Evolutionary conservation across 805 yeast species (phyloP), one percentile per base, ranked within the genome.

Genomic region (Zygosaccharomyces rouxii): DNA sequence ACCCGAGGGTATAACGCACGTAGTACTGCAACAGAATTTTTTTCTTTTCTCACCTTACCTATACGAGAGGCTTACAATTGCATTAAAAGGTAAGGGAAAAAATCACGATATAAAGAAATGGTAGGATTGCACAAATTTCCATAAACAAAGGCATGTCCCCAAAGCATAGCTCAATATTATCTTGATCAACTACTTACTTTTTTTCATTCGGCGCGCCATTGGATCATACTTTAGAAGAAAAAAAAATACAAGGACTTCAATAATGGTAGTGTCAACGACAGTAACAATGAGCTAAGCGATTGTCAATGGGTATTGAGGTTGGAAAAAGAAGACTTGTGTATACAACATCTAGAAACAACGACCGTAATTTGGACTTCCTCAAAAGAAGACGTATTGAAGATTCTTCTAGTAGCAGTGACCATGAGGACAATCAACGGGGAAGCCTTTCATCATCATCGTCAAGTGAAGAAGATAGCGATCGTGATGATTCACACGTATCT

Each of bases 271-370:
- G 11, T 3, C 37, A 33, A 33, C 14, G 10, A 7, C 11, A 6
- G 11, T 11, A 14, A 16, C 19, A 10, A 33, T 33, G 37, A 16
- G 21, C 19, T 16, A 33, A 18, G 19, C 11, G 11, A 14, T 5
- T 33, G 21, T 26, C 21, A 29, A 41, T 41, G 44, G 44, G 44
- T 16, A 22, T 25, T 7, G 18, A 13, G 11, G 33, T 29, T 13
- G 44, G 44, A 33, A 38, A 45, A 38, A 42, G 46, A 33, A 46
- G 42, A 39, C 25, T 49, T 25, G 52, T 49, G 19, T 49, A 49
- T 42, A 35, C 44, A 16, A 49, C 49, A 10, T 37, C 42, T 18
- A 29, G 38, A 14, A 38, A 38, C 16, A 10, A 23, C n/a, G 52
- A 49, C 23, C 40, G 23, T 25, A 49, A 49, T 19, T 37, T 43